Conservation (phyloP, 2,329 filamentous ascomycete species). For the Emydomyces testavorans region DNA sequence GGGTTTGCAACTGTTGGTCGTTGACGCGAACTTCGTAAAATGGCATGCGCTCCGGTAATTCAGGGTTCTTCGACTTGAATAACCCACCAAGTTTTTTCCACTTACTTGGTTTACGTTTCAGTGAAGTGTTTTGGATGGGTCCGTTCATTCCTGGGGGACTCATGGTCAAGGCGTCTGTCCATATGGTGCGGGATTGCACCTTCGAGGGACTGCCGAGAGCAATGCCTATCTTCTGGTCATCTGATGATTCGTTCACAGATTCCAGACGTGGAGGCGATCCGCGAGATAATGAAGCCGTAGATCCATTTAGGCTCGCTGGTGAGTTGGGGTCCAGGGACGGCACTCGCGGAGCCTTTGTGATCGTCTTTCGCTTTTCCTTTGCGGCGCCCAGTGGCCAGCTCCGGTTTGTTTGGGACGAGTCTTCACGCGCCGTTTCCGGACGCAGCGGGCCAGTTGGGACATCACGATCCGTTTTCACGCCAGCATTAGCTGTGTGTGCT, state of each 20-base stretch:
- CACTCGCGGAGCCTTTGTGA: slow-evolving; percentile 1
- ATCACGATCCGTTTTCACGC: not conserved
- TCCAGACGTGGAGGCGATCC: slow-evolving; percentile 11
- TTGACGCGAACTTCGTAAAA: slow-evolving; percentile 24
- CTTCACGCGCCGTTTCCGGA: not conserved
- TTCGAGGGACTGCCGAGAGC: slow-evolving; percentile 57
- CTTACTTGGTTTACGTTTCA: slow-evolving; percentile 32
- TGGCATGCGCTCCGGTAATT: slow-evolving; percentile 18
- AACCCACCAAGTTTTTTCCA: slow-evolving; percentile 39
- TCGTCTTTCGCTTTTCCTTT: slow-evolving; percentile 1
- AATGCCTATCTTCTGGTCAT: slow-evolving; percentile 54
- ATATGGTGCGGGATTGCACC: not conserved
- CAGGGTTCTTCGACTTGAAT: slow-evolving; percentile 29
- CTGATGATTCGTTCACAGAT: slow-evolving; percentile 17
- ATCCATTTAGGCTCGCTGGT: not conserved
- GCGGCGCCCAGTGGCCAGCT: not conserved
- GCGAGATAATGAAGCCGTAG: slow-evolving; percentile 3
- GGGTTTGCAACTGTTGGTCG: slow-evolving; percentile 17
- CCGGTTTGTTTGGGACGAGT: not conserved
- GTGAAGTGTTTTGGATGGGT: not conserved
- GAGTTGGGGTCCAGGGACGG: not conserved
- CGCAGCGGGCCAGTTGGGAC: not conserved
- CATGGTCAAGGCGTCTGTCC: not conserved
- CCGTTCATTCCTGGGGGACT: not conserved
- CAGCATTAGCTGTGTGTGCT: slow-evolving; percentile 17